phyloP scores from a whole-genome alignment of 106 monocot genomes.

The Acanthochlamys bracteata region DNA sequence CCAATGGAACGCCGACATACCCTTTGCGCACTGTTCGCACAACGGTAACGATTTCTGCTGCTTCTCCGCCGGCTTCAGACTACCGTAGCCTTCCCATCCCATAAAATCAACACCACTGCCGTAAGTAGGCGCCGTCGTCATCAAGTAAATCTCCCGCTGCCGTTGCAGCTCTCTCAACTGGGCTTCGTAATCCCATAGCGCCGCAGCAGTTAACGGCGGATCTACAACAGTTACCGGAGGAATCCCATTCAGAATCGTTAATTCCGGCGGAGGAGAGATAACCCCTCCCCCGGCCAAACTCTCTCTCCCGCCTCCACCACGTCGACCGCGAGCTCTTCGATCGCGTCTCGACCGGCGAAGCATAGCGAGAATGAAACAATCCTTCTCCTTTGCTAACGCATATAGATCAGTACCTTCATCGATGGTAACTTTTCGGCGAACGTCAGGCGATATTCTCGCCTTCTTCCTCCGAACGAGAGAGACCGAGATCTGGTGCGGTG shows the following conservation, averaged over 20 bases:
- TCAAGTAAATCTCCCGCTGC: slow-evolving; percentile 32
- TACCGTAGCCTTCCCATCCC: too few relatives aligned
- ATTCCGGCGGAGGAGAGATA: slow-evolving; percentile 17
- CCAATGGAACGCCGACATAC: slow-evolving; percentile 35
- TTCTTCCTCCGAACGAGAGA: background rate
- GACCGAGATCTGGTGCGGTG: background rate
- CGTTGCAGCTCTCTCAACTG: slow-evolving; percentile 22
- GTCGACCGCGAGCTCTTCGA: background rate
- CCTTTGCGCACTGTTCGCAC: slow-evolving; percentile 31
- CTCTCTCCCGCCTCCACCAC: background rate
- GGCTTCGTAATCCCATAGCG: slow-evolving; percentile 25
- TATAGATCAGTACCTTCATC: background rate
- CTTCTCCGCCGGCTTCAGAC: background rate
- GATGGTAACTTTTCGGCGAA: background rate
- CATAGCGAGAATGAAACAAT: background rate
- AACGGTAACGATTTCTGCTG: slow-evolving; percentile 4
- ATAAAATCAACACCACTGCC: too few relatives aligned
- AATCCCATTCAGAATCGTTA: slow-evolving; percentile 37
- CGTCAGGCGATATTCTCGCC: background rate
- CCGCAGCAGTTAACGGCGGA: background rate
- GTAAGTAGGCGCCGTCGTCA: background rate
- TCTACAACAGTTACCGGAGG: background rate
- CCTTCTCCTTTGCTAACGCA: background rate
- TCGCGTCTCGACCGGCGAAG: background rate
- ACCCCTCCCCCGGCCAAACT: too few relatives aligned